Evolutionary conservation across 192 early-diverging fungal species (phyloP).

Genomic region (Funneliformis geosporum): DNA sequence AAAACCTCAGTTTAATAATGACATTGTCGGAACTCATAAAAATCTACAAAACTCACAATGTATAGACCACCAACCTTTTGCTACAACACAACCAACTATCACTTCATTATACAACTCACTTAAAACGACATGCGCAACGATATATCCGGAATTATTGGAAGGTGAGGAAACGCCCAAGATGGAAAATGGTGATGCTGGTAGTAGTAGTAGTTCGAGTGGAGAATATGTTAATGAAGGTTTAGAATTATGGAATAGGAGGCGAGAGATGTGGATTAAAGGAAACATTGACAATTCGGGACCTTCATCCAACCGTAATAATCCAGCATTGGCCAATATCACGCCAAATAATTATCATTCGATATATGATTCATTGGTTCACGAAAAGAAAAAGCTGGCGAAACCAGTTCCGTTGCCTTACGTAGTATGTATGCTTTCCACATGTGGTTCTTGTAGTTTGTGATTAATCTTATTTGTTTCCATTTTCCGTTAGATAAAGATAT

Average conservation of each 20-base stretch:
- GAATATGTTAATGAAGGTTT: slow-evolving; percentile 38
- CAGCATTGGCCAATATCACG: slow-evolving; percentile 36
- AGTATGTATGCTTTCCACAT: slow-evolving; percentile 38
- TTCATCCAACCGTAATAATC: slow-evolving; percentile 36
- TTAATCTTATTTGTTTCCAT: background rate
- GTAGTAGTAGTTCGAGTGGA: background rate
- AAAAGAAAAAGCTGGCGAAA: slow-evolving; percentile 45
- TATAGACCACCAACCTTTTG: background rate
- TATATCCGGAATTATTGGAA: background rate
- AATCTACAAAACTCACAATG: background rate
- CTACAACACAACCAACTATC: background rate
- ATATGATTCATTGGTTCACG: slow-evolving; percentile 48
- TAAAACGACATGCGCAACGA: background rate
- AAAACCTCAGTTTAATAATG: background rate
- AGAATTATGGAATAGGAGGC: slow-evolving; percentile 49
- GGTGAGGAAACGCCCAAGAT: too few species aligned
- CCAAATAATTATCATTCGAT: slow-evolving; percentile 42
- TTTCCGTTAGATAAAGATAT: slow-evolving; percentile 46
- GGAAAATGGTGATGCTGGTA: background rate
- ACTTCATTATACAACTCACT: background rate
- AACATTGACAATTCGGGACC: background rate
- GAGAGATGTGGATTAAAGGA: slow-evolving; percentile 49
- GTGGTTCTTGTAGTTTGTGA: background rate
- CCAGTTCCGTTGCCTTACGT: slow-evolving; percentile 51
- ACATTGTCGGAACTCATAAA: background rate